Evolutionary conservation across 495 filamentous ascomycete species (phyloP), one percentile per base, ranked within the genome.

Genomic region (Aspergillus avenaceus): DNA sequence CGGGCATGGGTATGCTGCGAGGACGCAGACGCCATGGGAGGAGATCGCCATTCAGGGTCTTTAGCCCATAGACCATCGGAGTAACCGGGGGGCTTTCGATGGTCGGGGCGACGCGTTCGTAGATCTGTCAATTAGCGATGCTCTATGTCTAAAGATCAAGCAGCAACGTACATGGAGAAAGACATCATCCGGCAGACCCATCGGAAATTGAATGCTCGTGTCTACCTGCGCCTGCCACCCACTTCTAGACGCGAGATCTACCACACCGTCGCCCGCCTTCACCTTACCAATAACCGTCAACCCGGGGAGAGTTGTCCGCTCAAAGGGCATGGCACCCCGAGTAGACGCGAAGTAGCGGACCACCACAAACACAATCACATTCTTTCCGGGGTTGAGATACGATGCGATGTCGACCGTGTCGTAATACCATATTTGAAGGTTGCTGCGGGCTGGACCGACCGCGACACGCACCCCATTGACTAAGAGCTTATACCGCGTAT

Each of bases 401-500:
- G 63, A 49, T 18, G 63, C 55, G 37, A 72, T 70, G 42, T 72
- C 67, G 5, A 69, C 34, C 2, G 62, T 62, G 32, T 72, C 69
- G 49, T 70, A 72, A 27, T 70, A 67, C 67, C 69, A 72, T 11
- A 69, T 70, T 22, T 56, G 56, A 0, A 59, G 66, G 42, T 60
- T 65, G 31, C 67, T 60, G 28, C 66, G 53, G 8, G 59, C 49
- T 11, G 69, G 67, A 4, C 69, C 67, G 8, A 70, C 63, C 8
- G 64, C 60, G n/a, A 71, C 53, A 11, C 60, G 60, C 0, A 13
- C 36, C 1, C 66, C 65, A 59, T 72, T 71, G 21, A 72, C 56
- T 26, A 53, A 64, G 18, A 72, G 53, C 36, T 71, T 69, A 46
- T 72, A 72, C 12, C 69, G 50, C 1, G 69, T 72, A 31, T 72